Base-by-base conservation (phyloP, 2,329 filamentous ascomycete genomes). In the Davidsoniella eucalypti region DNA sequence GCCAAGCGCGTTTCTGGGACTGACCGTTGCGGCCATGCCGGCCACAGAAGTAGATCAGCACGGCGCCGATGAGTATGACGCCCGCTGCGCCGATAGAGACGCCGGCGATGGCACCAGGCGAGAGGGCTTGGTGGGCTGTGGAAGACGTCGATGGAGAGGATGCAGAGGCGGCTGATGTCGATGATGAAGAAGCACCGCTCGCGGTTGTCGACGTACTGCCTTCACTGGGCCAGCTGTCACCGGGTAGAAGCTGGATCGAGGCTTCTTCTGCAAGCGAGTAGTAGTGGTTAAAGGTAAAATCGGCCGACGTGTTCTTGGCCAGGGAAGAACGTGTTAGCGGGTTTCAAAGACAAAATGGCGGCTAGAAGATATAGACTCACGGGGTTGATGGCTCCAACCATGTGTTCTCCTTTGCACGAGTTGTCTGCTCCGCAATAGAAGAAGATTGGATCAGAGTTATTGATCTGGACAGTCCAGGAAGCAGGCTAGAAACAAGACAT, bases 301-400 rank as follows among this genome's bases (percentile, higher is more conserved):
- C 38, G 16, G 29, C 36, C n/a, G 47, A 47, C 3, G 29, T 29
- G 21, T 53, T 53, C 47, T 52, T n/a, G 21, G 3, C 7, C 12
- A 18, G 7, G 16, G 8, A 38, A 2, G 41, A 7, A 1, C 2
- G 16, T 26, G 49, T 58, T 39, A 59, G 56, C 40, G 39, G 16
- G 14, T 2, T 1, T 10, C 7, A 14, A 8, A 26, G 12, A 5
- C 26, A 41, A 14, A 6, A 2, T 6, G 12, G 23, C 45, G 25
- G 39, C 49, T 4, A 44, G 39, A 3, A 37, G 12, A n/a, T 1
- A 44, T 23, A n/a, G 8, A 47, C 68, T 54, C 66, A 79, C 75
- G 5, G 80, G 73, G 58, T 88, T 90, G 56, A 90, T 80, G 1
- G 76, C 81, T 2, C 83, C 84, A 14, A 90, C 72, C 84, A 90